phyloP scores from a whole-genome alignment of 805 yeast genomes.

The Tetrapisispora taiwanensis region DNA sequence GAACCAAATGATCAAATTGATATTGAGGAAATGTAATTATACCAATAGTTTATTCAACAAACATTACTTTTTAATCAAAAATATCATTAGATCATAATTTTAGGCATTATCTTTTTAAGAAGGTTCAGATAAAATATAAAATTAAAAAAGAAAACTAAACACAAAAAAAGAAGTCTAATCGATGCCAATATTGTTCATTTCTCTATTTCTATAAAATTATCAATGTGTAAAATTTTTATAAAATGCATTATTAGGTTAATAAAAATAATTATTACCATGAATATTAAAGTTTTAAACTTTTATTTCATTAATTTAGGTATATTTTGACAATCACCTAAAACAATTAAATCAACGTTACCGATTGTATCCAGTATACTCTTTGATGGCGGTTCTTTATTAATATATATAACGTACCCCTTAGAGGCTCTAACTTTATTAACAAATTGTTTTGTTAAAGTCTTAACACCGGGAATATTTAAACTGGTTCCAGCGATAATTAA shows the following conservation, averaged over 20 bases:
- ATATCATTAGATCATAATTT: no score
- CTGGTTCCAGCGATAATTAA: slow-evolving; percentile 78
- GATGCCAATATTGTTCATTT: neutral
- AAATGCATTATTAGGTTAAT: neutral
- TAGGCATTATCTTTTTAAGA: no score
- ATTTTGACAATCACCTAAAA: slow-evolving; percentile 57
- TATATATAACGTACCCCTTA: slow-evolving; percentile 53
- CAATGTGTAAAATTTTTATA: neutral
- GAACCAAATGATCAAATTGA: slow-evolving; percentile 78
- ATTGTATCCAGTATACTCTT: slow-evolving; percentile 40
- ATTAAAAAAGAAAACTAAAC: no score
- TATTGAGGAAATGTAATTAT: slow-evolving; percentile 36
- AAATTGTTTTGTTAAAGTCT: slow-evolving; percentile 50
- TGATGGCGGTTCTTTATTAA: slow-evolving; percentile 47
- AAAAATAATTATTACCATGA: neutral
- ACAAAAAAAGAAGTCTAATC: neutral
- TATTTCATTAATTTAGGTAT: slow-evolving; percentile 29
- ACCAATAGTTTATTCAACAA: neutral
- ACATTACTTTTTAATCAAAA: no score
- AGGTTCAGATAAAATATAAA: no score
- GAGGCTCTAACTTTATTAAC: slow-evolving; percentile 45
- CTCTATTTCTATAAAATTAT: neutral
- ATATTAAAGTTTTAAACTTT: neutral
- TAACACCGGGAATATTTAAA: slow-evolving; percentile 67
- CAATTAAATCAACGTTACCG: slow-evolving; percentile 46